A percentile compares a stretch with the other conserved stretches of the same genome.
Evolutionary conservation across 306 rosid genomes (phyloP).

Genomic region (Aeschynomene evenia): DNA sequence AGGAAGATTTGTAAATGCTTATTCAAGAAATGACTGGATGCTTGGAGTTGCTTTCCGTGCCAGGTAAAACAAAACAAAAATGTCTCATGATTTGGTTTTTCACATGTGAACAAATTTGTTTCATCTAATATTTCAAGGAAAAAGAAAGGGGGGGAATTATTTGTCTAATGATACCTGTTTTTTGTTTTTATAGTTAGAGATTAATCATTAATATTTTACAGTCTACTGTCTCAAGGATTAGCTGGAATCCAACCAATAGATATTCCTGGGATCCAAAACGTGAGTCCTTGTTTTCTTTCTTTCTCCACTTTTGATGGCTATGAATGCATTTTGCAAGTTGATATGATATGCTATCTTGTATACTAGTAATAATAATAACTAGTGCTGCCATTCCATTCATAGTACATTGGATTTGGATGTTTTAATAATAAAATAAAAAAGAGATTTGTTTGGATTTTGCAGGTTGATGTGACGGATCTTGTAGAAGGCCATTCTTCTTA

Average conservation of each 20-base stretch:
- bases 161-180: neutral
- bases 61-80: too few relatives aligned
- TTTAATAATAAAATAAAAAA: too few relatives aligned
- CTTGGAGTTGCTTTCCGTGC: slow-evolving; percentile 70
- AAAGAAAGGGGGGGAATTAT: neutral
- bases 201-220: slow-evolving; percentile 33
- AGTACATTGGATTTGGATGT: slow-evolving; percentile 9
- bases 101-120: neutral
- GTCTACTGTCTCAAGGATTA: slow-evolving; percentile 65
- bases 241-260: slow-evolving; percentile 69
- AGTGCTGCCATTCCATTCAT: slow-evolving; percentile 14
- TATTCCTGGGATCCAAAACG: slow-evolving; percentile 63
- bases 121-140: neutral
- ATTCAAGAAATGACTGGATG: slow-evolving; percentile 63
- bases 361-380: too few relatives aligned
- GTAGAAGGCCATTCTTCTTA: slow-evolving; percentile 91
- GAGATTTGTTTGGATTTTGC: slow-evolving; percentile 31
- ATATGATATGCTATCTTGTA: slow-evolving; percentile 10
- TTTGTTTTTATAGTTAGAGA: slow-evolving; percentile 11
- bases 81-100: neutral
- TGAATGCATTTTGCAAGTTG: slow-evolving; percentile 1
- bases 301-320: neutral
- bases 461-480: slow-evolving; percentile 78
- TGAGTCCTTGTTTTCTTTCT: slow-evolving; percentile 18
- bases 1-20: slow-evolving; percentile 75